A percentile compares a stretch with the other conserved stretches of the same genome.
These are phyloP conservation scores for Phyllostachys edulis DNA, from an alignment of 176 grass and related monocot genomes.

Conservation along the genomic window DNA sequence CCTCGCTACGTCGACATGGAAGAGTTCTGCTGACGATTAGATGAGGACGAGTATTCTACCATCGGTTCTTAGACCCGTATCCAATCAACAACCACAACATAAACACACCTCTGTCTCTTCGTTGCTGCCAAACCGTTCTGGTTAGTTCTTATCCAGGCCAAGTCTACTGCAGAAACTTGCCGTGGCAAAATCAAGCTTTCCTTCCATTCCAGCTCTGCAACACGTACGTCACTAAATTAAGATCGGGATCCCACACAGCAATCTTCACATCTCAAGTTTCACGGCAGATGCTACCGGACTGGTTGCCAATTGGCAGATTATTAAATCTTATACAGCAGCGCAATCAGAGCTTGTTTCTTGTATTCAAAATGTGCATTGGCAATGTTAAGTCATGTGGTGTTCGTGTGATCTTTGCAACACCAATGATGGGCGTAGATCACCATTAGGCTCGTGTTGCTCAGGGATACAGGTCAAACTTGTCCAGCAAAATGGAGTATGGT, in stretches of 20 bases:
- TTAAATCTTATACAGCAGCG: slow-evolving; percentile 13
- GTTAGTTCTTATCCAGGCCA: neutral
- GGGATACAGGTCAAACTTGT: slow-evolving; percentile 36
- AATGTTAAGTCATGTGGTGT: neutral
- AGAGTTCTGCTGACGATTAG: too few species aligned
- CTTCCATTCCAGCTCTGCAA: neutral
- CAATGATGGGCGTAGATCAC: too few species aligned
- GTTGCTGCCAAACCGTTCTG: neutral
- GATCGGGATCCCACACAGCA: neutral
- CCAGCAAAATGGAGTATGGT: neutral
- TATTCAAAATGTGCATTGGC: neutral
- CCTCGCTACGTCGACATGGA: too few species aligned
- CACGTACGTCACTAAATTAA: neutral
- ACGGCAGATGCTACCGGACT: neutral
- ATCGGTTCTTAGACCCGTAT: too few species aligned
- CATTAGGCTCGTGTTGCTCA: neutral
- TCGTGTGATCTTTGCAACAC: neutral
- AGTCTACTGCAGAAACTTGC: neutral
- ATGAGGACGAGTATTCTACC: too few species aligned
- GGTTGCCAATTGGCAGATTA: neutral
- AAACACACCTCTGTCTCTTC: neutral
- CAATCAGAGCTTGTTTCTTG: neutral
- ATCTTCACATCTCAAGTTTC: neutral
- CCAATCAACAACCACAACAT: too few species aligned
- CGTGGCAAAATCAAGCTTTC: slow-evolving; percentile 25